These are phyloP conservation scores for Selenicereus undatus DNA, from an alignment of 148 eudicot genomes.

Conservation along the genomic window DNA sequence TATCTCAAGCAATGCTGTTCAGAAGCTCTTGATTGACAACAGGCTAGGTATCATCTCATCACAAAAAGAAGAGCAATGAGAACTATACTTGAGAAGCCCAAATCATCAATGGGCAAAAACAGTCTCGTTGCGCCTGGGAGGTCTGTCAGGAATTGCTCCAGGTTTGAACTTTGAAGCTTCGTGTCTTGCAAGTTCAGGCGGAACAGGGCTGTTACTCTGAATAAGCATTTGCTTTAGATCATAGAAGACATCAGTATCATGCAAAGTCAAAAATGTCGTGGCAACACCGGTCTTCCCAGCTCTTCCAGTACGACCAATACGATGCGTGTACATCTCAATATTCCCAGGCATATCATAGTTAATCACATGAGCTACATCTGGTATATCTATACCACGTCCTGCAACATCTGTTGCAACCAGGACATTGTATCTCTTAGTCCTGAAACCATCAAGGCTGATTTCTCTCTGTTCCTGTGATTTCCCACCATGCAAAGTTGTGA, in stretches of 20 bases:
- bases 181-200: constrained; percentile 79
- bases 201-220: constrained; percentile 76
- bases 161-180: constrained; percentile 65
- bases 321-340: constrained; percentile 70
- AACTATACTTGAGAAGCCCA: background rate
- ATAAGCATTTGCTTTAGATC: constrained; percentile 79
- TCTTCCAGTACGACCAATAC: constrained; percentile 65
- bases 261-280: constrained; percentile 73
- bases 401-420: constrained; percentile 66
- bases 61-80: background rate
- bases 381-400: constrained; percentile 69
- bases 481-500: constrained; percentile 72
- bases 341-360: constrained; percentile 67
- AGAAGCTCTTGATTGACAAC: background rate
- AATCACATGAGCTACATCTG: constrained; percentile 64
- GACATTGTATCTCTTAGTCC: constrained; percentile 56
- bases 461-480: constrained; percentile 69
- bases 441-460: constrained; percentile 64
- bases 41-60: background rate
- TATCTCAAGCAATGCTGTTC: background rate
- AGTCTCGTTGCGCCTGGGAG: constrained; percentile 60
- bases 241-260: constrained; percentile 72
- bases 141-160: constrained; percentile 57
- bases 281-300: constrained; percentile 75
- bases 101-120: constrained; percentile 40